Base-by-base conservation (phyloP, 768 basidiomycete species). In the Dioszegia aurantiaca region DNA sequence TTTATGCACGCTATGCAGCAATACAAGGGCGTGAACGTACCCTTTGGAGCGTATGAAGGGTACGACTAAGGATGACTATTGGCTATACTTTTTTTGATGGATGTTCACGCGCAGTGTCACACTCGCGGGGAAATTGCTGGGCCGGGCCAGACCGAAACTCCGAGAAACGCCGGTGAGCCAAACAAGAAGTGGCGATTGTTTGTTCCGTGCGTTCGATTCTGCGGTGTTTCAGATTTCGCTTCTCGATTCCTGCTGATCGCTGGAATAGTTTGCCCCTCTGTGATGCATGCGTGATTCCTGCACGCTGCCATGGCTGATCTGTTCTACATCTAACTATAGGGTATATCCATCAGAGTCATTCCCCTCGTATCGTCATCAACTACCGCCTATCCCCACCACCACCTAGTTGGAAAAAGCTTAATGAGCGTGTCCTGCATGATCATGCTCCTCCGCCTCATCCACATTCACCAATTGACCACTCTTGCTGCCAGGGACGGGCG, bases 401-500 rank as follows among this genome's bases (percentile, higher is more conserved):
- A n/a, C n/a, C n/a, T n/a, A n/a, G n/a, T n/a, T n/a, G n/a, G n/a
- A n/a, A n/a, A n/a, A n/a, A n/a, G n/a, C 16, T 30, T 26, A 31
- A 42, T 36, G 28, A 17, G 28, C 33, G 33, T 62, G 56, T 28
- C 26, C 40, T 36, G 48, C 40, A 37, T 61, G 59, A 55, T 55
- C 57, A 21, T 63, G 62, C 41, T 66, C 60, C 2, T 62, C 55
- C 16, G 59, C 31, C 24, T 68, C 67, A 0, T 68, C 71, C 16
- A 74, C 75, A 37, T 76, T 72, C 10, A 70, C 67, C 28, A 73
- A 46, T 45, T 69, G 23, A 2, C 45, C 56, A 40, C 40, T 48
- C 45, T 48, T 40, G n/a, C 45, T 67, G 12, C 61, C 69, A 3
- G 36, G 48, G 10, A 58, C 49, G 1, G 70, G 71, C 4, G 75